Conservation (phyloP, 345 rosid species). For the Acer saccharum region DNA sequence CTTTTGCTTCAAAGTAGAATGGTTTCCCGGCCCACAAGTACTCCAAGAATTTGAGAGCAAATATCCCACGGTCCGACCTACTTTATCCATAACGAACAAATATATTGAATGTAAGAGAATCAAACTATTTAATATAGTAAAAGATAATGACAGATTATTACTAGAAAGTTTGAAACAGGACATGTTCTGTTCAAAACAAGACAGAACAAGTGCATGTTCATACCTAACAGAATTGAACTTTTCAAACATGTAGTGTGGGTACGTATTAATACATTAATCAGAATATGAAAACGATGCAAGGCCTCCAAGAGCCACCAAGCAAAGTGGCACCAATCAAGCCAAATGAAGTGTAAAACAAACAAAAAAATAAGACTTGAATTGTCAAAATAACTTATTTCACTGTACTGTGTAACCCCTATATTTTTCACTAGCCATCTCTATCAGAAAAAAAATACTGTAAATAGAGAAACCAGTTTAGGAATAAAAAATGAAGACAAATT, state of each 20-base stretch:
- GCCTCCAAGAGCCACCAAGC: not conserved
- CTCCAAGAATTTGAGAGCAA: no score
- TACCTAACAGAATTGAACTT: not conserved
- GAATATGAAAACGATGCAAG: not conserved
- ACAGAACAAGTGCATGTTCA: conserved; percentile 18
- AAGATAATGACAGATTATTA: conserved; percentile 3
- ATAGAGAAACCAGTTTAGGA: not conserved
- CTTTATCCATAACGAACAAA: no score
- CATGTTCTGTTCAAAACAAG: conserved; percentile 22
- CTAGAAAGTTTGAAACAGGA: not conserved
- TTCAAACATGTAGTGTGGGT: not conserved
- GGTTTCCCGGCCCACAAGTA: no score
- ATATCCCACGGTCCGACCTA: no score
- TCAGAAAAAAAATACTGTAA: not conserved
- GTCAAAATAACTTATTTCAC: not conserved
- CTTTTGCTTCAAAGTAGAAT: no score
- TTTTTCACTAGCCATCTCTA: not conserved
- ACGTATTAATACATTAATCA: no score
- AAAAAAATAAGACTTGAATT: not conserved
- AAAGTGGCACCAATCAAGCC: not conserved
- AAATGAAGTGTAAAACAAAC: not conserved
- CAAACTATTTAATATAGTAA: no score
- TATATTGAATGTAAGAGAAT: no score
- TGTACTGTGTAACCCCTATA: not conserved
- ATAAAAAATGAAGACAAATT: not conserved